Base-by-base conservation (phyloP, 2,329 filamentous ascomycete species). In the Penicillium concentricum region DNA sequence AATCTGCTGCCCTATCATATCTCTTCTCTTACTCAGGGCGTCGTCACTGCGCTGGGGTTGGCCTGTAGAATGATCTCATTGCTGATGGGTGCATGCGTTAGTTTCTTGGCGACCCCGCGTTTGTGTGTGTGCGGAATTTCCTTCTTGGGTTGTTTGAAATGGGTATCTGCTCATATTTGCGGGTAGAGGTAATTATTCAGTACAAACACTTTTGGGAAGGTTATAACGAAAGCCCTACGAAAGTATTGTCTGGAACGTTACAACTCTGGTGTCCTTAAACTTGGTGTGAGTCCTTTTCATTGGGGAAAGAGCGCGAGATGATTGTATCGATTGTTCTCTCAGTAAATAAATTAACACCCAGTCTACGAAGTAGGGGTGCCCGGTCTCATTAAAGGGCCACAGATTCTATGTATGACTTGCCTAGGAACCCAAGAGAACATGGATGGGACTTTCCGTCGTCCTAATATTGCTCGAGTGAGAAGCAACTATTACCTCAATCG, bases 81-180 rank as follows among this genome's bases (percentile, higher is more conserved):
- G 53, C 48, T 56, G 57, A 43, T 47, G 41, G 20, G 44, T 44
- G 54, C 54, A 57, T 42, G 57, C 43, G 38, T 28, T 45, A 51
- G 26, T 18, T 28, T 35, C 59, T 61, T 63, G 60, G 56, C 57
- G 54, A 61, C 63, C 63, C 63, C 63, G 63, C 61, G 46, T 55
- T 51, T 55, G 34, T 51, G 38, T 38, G 35, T 50, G 24, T 39
- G 44, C 13, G 38, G 7, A 32, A 38, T 41, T 43, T 50, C 22
- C 26, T 20, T 15, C 22, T 43, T 7, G 28, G 22, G 37, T 37
- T 7, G 28, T 13, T 18, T 37, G 37, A 44, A 6, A 4, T 37
- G 50, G 12, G 16, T 34, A 12, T 35, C 15, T 35, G 28, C 16
- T 22, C 4, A 22, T 18, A 18, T 6, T 49, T 30, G 20, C 6